These are phyloP conservation scores for Echeveria elegans DNA, from an alignment of 164 flowering plant genomes.

Conservation along the genomic window DNA sequence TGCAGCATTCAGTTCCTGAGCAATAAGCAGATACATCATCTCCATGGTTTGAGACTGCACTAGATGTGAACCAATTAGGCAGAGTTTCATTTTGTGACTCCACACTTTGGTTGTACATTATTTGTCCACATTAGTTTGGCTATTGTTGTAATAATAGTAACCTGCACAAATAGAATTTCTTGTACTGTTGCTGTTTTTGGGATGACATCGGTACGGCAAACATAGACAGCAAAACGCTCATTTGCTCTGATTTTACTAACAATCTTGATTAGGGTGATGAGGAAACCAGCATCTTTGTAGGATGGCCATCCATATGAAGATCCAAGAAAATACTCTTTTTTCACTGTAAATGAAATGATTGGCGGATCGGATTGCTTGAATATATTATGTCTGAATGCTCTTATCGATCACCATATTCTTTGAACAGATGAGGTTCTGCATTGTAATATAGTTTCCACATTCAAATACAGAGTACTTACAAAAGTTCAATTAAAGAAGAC, in stretches of 20 bases:
- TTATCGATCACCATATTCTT: slow-evolving; percentile 57
- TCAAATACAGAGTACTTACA: background rate
- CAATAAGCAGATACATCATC: slow-evolving; percentile 70
- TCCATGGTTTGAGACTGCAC: slow-evolving; percentile 74
- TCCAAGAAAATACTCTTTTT: slow-evolving; percentile 72
- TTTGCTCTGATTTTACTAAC: slow-evolving; percentile 69
- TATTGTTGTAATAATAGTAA: slow-evolving; percentile 8
- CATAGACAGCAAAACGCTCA: slow-evolving; percentile 78
- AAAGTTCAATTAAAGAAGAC: no score
- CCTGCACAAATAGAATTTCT: slow-evolving; percentile 93
- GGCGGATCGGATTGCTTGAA: slow-evolving; percentile 77
- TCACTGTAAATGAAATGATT: slow-evolving; percentile 75
- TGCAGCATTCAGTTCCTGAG: slow-evolving; percentile 35
- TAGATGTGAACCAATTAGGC: no score
- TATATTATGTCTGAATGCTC: slow-evolving; percentile 79
- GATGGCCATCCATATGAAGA: slow-evolving; percentile 86
- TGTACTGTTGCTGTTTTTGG: slow-evolving; percentile 56
- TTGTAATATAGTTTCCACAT: slow-evolving; percentile 10
- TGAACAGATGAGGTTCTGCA: slow-evolving; percentile 56
- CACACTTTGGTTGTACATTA: no score
- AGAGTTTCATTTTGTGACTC: no score
- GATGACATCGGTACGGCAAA: slow-evolving; percentile 83
- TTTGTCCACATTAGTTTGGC: no score
- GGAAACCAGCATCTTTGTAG: slow-evolving; percentile 61
- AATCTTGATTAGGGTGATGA: slow-evolving; percentile 26